phyloP scores from a whole-genome alignment of 306 rosid species.

The Quercus suber region DNA sequence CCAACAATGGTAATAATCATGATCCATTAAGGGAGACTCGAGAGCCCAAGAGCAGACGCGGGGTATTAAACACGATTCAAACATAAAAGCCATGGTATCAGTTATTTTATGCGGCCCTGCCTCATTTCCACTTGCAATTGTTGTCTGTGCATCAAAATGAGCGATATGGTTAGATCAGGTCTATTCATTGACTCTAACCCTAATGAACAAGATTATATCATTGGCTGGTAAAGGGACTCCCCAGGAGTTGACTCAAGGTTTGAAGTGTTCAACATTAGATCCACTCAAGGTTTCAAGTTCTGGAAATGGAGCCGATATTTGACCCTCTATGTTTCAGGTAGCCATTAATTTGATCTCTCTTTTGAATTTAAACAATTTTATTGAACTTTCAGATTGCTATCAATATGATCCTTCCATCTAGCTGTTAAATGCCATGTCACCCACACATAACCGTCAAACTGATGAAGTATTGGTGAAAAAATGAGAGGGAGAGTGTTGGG shows the following conservation, averaged over 20 bases:
- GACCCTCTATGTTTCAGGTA: too few species aligned
- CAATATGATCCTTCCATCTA: too few species aligned
- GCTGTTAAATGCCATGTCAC: too few species aligned
- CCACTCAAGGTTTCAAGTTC: not conserved
- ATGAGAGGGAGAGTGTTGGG: too few species aligned
- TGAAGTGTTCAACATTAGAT: not conserved
- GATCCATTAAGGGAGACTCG: slow-evolving; percentile 74
- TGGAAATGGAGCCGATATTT: too few species aligned
- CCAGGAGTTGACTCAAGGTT: not conserved
- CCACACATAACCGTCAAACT: too few species aligned
- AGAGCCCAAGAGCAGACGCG: slow-evolving; percentile 71
- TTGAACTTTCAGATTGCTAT: too few species aligned
- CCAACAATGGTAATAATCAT: slow-evolving; percentile 92
- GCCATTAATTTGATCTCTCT: not conserved
- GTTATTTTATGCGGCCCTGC: slow-evolving; percentile 64
- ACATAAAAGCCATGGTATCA: slow-evolving; percentile 90
- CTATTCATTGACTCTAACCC: too few species aligned
- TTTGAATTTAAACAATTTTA: too few species aligned
- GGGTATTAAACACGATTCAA: slow-evolving; percentile 83
- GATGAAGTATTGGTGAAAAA: too few species aligned
- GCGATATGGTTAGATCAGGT: not conserved
- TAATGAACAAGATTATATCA: not conserved
- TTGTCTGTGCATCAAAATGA: slow-evolving; percentile 44
- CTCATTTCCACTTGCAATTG: slow-evolving; percentile 59
- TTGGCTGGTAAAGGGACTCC: too few species aligned